These are phyloP conservation scores for Candida verbasci DNA, from an alignment of 805 yeast genomes.

Conservation along the genomic window DNA sequence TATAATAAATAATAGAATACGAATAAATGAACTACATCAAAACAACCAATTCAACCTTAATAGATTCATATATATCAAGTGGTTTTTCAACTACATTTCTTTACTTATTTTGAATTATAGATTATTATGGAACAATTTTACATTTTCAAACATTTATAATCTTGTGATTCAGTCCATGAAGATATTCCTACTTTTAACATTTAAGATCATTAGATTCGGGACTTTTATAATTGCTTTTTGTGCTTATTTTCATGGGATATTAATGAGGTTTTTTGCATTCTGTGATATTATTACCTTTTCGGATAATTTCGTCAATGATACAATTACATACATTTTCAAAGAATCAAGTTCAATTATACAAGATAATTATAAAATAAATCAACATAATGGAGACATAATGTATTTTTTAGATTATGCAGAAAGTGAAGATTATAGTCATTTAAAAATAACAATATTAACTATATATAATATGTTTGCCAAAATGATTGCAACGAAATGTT, in stretches of 20 bases:
- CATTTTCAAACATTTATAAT: constrained; percentile 7
- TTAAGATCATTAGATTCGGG: constrained; percentile 12
- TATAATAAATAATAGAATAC: background rate
- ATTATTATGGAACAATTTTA: constrained; percentile 13
- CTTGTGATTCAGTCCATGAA: constrained; percentile 3
- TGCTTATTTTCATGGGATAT: constrained; percentile 16
- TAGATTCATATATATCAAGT: constrained; percentile 10
- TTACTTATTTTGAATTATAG: constrained; percentile 17
- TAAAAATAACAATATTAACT: constrained; percentile 1
- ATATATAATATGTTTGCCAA: constrained; percentile 4
- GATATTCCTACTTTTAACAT: constrained; percentile 5
- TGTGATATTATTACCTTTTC: constrained; percentile 28
- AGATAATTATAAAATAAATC: constrained; percentile 9
- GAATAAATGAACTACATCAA: background rate
- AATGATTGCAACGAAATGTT: constrained; percentile 6
- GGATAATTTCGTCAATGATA: constrained; percentile 22
- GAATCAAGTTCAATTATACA: constrained; percentile 13
- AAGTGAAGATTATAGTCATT: constrained; percentile 3
- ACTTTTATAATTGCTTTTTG: constrained; percentile 14
- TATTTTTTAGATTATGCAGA: constrained; percentile 7
- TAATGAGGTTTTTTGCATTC: constrained; percentile 17
- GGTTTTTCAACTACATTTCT: constrained; percentile 16
- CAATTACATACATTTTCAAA: constrained; percentile 22
- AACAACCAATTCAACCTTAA: background rate
- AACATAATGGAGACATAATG: constrained; percentile 9